Conservation (phyloP, 2,329 filamentous ascomycete species). For the Phyllosticta paracitricarpa region DNA sequence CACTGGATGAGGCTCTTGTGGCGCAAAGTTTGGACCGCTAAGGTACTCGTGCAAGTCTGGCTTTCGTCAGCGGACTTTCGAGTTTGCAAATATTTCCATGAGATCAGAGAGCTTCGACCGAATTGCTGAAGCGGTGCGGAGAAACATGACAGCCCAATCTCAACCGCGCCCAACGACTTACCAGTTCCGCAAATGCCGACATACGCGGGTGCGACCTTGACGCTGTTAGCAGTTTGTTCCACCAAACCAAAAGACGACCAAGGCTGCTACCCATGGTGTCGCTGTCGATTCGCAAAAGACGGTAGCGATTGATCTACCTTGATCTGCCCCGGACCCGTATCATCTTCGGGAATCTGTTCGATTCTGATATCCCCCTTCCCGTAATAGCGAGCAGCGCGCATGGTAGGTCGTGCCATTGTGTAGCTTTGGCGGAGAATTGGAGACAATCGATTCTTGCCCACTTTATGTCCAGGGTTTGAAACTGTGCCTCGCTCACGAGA, state of each 20-base stretch:
- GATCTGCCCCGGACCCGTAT: conserved; percentile 42
- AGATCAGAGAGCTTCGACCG: conserved; percentile 12
- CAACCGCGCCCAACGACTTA: background rate
- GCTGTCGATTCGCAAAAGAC: background rate
- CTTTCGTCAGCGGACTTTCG: conserved; percentile 12
- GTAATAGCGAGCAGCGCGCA: conserved; percentile 47
- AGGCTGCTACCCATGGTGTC: background rate
- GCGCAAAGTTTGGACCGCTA: conserved; percentile 39
- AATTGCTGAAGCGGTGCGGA: background rate
- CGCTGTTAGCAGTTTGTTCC: background rate
- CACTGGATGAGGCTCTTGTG: conserved; percentile 44
- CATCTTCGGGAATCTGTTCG: conserved; percentile 40
- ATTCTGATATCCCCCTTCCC: conserved; percentile 47
- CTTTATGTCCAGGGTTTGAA: background rate
- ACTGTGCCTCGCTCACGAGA: background rate
- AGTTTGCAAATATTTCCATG: background rate
- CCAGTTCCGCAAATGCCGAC: conserved; percentile 43
- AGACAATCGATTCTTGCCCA: background rate
- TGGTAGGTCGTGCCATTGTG: conserved; percentile 17
- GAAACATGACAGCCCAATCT: background rate
- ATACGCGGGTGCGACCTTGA: conserved; percentile 27
- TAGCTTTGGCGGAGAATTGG: background rate
- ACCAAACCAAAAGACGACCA: background rate
- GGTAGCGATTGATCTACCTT: conserved; percentile 17
- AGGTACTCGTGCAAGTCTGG: conserved; percentile 44